Evolutionary conservation across 345 rosid genomes (phyloP), one percentile per base, ranked within the genome.

Genomic region (Aquilaria sinensis): DNA sequence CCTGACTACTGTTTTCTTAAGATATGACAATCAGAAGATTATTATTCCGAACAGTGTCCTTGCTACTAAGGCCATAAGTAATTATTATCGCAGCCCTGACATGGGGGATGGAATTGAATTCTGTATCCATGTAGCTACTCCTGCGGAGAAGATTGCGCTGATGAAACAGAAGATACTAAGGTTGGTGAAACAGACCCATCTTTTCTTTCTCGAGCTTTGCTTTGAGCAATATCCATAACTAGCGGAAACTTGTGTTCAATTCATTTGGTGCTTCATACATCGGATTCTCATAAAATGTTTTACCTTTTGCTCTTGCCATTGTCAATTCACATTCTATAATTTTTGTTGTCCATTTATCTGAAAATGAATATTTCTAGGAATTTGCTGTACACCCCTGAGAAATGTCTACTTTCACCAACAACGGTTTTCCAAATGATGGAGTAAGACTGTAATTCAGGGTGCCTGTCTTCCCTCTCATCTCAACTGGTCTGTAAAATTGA

Each of bases 31-130:
- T 59, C 85, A 74, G 68, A 91, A 83, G 80, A 72, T 88, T 14
- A 67, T 78, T 12, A 78, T 64, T 52, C 96, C 86, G 0, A 91
- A 91, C 47, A 86, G 81, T 57, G 72, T 81, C 51, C 88, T 91
- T 4, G 79, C 87, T 0, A 78, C 72, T 0, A 91, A 86, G 72
- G 58, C 87, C 10, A 89, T 92, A 0, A 81, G 87, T 9, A 92
- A 92, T 72, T 92, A 67, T 65, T 78, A 92, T 65, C 90, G 96
- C 1, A 92, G 96, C 67, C 96, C 98, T 0, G 96, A 89, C 50
- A 92, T 92, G 96, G 83, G 82, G 16, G 98, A 92, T 10, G 34
- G 67, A 0, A 57, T 92, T 6, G 96, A 92, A 67, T 87, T 92
- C 84, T 74, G 66, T 57, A 58, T 89, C 65, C 88, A 92, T 53